These are phyloP conservation scores for Boletus rex-veris DNA, from an alignment of 768 basidiomycete genomes.

Conservation along the genomic window DNA sequence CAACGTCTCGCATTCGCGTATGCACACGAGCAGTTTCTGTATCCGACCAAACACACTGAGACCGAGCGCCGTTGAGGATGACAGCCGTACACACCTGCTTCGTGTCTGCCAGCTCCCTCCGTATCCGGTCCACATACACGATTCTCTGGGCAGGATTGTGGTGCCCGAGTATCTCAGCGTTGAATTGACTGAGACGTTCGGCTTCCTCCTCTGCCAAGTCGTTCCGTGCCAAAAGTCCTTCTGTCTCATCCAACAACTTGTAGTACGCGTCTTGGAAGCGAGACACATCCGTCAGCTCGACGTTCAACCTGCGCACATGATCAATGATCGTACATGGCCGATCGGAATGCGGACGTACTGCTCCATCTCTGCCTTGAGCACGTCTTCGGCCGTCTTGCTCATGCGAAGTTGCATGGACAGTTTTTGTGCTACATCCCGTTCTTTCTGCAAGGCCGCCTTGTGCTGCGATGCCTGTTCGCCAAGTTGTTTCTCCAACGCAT, in stretches of 20 bases:
- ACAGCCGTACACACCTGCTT: conserved; percentile 60
- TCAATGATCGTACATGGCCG: background rate
- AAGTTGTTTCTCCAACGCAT: conserved; percentile 26
- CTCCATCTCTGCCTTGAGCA: conserved; percentile 63
- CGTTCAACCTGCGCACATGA: conserved; percentile 32
- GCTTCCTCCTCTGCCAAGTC: conserved; percentile 80
- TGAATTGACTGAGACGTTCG: conserved; percentile 69
- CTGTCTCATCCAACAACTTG: conserved; percentile 59
- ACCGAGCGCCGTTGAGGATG: background rate
- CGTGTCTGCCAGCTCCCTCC: conserved; percentile 72
- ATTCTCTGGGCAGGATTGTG: conserved; percentile 83
- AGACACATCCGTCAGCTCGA: conserved; percentile 57
- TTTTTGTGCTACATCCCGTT: conserved; percentile 44
- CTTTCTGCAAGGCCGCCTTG: conserved; percentile 41
- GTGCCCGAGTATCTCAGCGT: conserved; percentile 83
- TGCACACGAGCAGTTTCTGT: conserved; percentile 49
- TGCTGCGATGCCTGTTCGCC: conserved; percentile 33
- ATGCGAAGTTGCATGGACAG: conserved; percentile 51
- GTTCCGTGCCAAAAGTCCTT: conserved; percentile 62
- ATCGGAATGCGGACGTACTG: conserved; percentile 43
- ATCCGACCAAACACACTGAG: background rate
- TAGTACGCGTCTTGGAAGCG: conserved; percentile 72
- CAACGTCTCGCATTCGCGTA: conserved; percentile 48
- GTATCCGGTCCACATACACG: conserved; percentile 79
- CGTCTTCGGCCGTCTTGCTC: conserved; percentile 62